These are phyloP conservation scores for Cytauxzoon felis DNA, from an alignment of 169 alveolate species.

Conservation along the genomic window DNA sequence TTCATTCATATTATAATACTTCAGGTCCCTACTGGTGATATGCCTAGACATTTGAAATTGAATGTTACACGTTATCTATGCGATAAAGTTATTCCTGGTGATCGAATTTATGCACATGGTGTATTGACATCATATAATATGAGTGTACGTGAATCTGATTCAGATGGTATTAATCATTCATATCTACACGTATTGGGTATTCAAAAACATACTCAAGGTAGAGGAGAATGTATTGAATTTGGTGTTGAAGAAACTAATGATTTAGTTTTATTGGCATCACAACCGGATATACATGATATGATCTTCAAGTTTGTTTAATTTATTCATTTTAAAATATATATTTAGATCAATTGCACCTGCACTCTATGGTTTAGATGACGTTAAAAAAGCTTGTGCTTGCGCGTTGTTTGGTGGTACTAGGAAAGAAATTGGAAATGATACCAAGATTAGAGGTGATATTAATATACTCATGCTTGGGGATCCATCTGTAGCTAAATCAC, in stretches of 20 bases:
- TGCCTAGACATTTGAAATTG: slow-evolving; percentile 85
- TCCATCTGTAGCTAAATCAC: slow-evolving; percentile 99
- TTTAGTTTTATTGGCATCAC: slow-evolving; percentile 77
- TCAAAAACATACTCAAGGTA: slow-evolving; percentile 49
- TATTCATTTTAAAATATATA: background rate
- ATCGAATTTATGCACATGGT: slow-evolving; percentile 93
- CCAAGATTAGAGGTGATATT: slow-evolving; percentile 95
- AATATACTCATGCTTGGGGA: slow-evolving; percentile 94
- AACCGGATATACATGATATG: slow-evolving; percentile 88
- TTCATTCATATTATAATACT: background rate
- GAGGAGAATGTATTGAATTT: slow-evolving; percentile 59
- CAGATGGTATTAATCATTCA: slow-evolving; percentile 64
- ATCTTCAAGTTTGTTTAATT: slow-evolving; percentile 65
- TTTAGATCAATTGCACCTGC: slow-evolving; percentile 94
- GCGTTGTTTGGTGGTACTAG: slow-evolving; percentile 98
- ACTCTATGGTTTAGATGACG: slow-evolving; percentile 93
- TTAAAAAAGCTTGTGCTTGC: slow-evolving; percentile 97
- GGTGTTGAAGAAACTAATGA: slow-evolving; percentile 76
- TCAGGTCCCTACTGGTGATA: slow-evolving; percentile 84
- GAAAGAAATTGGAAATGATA: slow-evolving; percentile 92
- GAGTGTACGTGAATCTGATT: slow-evolving; percentile 30
- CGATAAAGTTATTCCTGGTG: slow-evolving; percentile 95
- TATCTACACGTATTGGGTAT: slow-evolving; percentile 80
- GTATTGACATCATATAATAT: slow-evolving; percentile 76
- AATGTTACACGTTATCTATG: slow-evolving; percentile 88